Base-by-base conservation (phyloP, 2,329 filamentous ascomycete genomes). In the Coniosporium tulheliwenetii region DNA sequence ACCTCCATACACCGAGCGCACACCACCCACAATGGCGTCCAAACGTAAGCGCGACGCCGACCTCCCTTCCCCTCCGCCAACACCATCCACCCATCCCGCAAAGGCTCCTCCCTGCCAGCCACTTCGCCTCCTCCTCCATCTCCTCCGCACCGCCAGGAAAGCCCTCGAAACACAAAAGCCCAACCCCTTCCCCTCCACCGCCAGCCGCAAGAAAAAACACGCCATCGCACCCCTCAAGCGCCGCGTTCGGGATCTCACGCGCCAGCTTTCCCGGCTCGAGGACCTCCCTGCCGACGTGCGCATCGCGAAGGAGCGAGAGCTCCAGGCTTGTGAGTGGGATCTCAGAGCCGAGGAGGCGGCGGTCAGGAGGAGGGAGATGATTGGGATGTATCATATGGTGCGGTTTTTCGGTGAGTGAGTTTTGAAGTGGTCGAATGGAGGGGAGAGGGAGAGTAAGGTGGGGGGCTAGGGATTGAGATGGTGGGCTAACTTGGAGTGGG, bases 301-400 rank as follows among this genome's bases (percentile, higher is more conserved):
- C 42, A 66, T 76, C 36, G 79, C 85, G 19, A 70, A 83, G 44
- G 79, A 87, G 60, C 71, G 81, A 41, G 83, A 85, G 53, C 62
- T 89, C 46, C 71, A 70, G 37, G 70, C 77, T 4, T 79, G 78
- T 51, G 70, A 75, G 57, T 66, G 73, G 47, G 79, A 82, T 51
- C 65, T 87, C 43, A 66, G 61, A 4, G 68, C 73, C 46, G 67
- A 71, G 38, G 64, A 73, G 44, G 67, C 70, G 43, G 75, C 77
- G 50, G 78, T 76, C 61, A 70, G 69, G 53, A 70, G 75, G 48
- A 70, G 70, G 50, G 69, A 75, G 44, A 84, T 87, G 73, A 85
- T 87, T 46, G 68, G 68, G 39, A 81, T 79, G 57, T 91, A 86
- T 51, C 83, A 89, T 57, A 87, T 85, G 73, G 75, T 89, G 39